These are phyloP conservation scores for Plasmopara muralis DNA, from an alignment of 352 stramenopile genomes.

Conservation along the genomic window DNA sequence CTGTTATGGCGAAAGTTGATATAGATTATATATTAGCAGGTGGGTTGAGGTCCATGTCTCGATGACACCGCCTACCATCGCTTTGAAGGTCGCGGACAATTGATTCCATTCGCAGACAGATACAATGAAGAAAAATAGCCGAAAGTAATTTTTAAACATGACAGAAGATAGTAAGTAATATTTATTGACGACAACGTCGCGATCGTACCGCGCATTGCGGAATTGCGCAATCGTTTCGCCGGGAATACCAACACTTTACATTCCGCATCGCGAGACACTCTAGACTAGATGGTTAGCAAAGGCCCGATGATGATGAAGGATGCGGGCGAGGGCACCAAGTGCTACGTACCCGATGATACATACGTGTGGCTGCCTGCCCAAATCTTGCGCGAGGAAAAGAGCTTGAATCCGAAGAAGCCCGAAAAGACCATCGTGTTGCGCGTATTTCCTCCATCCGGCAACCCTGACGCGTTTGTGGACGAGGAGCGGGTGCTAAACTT, in stretches of 20 bases:
- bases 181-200: not conserved
- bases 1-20: constrained; percentile 19
- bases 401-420: constrained; percentile 38
- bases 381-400: constrained; percentile 58
- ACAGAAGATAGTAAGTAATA: constrained; percentile 1
- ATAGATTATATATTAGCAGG: constrained; percentile 5
- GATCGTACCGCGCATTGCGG: constrained; percentile 4
- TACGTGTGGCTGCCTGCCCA: constrained; percentile 74
- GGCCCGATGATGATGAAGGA: constrained; percentile 22
- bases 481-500: constrained; percentile 69
- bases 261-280: constrained; percentile 5
- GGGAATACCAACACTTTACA: constrained; percentile 14
- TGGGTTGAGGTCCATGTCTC: not conserved
- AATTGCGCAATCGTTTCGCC: constrained; percentile 5
- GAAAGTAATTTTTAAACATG: not conserved
- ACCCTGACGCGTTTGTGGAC: constrained; percentile 11
- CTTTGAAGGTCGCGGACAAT: constrained; percentile 67
- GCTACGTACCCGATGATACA: constrained; percentile 74
- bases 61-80: constrained; percentile 38
- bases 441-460: constrained; percentile 32
- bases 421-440: constrained; percentile 57
- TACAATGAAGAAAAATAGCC: not conserved
- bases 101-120: constrained; percentile 40
- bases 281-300: not conserved
- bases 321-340: constrained; percentile 50